These are phyloP conservation scores for Hanseniaspora gamundiae DNA, from an alignment of 1,139 yeast species.

Conservation along the genomic window DNA sequence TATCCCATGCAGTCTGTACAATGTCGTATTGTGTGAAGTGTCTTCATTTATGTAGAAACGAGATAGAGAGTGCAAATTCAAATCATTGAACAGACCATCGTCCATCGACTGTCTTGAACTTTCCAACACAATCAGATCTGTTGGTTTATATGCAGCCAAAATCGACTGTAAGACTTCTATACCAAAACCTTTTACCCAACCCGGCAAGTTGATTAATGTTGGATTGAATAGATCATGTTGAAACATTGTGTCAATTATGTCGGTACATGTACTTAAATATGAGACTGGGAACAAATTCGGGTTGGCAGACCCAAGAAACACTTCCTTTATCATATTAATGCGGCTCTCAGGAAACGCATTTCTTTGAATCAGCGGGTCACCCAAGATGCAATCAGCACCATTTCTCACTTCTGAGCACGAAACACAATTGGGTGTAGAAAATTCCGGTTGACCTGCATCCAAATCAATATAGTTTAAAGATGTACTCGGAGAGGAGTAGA, in stretches of 20 bases:
- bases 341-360: slow-evolving; percentile 8
- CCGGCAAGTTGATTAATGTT: slow-evolving; percentile 71
- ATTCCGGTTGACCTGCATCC: slow-evolving; percentile 90
- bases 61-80: not conserved
- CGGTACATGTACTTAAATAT: slow-evolving; percentile 37
- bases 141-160: slow-evolving; percentile 39
- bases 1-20: slow-evolving; percentile 11
- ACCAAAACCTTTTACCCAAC: slow-evolving; percentile 91
- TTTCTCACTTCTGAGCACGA: slow-evolving; percentile 14
- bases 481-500: slow-evolving; percentile 8
- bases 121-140: not conserved
- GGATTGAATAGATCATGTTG: slow-evolving; percentile 26
- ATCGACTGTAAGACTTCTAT: slow-evolving; percentile 46
- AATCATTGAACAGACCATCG: not conserved
- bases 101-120: not conserved
- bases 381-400: slow-evolving; percentile 4
- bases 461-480: slow-evolving; percentile 48
- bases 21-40: slow-evolving; percentile 12
- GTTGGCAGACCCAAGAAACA: slow-evolving; percentile 57
- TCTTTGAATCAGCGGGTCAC: slow-evolving; percentile 2
- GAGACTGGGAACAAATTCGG: slow-evolving; percentile 59
- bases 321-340: slow-evolving; percentile 21
- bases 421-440: slow-evolving; percentile 51
- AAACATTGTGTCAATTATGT: slow-evolving; percentile 30
- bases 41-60: slow-evolving; percentile 13